phyloP scores from a whole-genome alignment of 148 eudicot genomes.

The Vaccinium vitisidaea region DNA sequence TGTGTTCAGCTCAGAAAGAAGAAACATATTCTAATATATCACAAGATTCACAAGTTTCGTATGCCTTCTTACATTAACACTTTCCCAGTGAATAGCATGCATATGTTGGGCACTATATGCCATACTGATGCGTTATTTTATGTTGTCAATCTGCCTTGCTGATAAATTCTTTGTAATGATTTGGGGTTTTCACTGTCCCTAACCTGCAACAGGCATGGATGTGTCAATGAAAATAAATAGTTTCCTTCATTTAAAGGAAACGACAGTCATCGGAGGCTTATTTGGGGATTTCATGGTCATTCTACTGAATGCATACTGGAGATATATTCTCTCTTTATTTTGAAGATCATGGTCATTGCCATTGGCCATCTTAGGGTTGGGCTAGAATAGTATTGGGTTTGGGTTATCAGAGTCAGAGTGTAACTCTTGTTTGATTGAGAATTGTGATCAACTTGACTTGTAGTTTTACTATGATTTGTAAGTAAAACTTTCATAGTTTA shows the following conservation, averaged over 20 bases:
- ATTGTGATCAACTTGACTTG: background rate
- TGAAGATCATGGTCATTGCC: background rate
- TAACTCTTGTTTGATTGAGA: background rate
- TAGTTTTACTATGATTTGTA: background rate
- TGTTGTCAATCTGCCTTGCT: background rate
- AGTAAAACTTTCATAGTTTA: background rate
- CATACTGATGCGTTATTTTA: background rate
- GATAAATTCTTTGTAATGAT: background rate
- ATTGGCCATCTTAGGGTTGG: background rate
- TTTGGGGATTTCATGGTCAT: background rate
- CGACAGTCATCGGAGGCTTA: background rate
- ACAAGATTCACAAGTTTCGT: background rate
- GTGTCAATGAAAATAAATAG: background rate
- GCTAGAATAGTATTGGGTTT: background rate
- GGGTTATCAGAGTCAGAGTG: background rate
- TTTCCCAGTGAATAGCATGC: background rate
- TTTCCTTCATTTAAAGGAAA: background rate
- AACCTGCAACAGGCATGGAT: background rate
- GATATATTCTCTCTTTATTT: background rate
- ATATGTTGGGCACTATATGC: background rate
- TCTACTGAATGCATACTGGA: background rate
- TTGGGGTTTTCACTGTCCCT: background rate
- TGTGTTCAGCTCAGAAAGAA: background rate
- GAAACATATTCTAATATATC: background rate
- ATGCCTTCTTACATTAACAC: background rate